phyloP scores from a whole-genome alignment of 257 asterid species.

The Thymus mandschuricus region DNA sequence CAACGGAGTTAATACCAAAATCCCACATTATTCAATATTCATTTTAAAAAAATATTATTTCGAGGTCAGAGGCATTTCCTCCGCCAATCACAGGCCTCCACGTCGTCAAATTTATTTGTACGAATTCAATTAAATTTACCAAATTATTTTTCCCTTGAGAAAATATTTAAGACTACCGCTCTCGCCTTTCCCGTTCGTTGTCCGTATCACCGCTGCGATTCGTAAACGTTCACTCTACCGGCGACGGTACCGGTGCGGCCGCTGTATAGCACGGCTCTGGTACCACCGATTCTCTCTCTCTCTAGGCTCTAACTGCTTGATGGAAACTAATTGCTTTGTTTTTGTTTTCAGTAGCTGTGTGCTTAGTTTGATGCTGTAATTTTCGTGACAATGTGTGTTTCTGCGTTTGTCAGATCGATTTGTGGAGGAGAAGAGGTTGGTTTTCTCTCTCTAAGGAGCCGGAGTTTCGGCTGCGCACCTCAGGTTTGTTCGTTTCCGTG shows the following conservation, averaged over 20 bases:
- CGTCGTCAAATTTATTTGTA: slow-evolving; percentile 1
- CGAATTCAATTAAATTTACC: neutral
- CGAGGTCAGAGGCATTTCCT: slow-evolving; percentile 25
- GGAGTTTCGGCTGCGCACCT: slow-evolving; percentile 35
- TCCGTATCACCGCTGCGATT: slow-evolving; percentile 23
- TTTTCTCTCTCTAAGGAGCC: slow-evolving; percentile 29
- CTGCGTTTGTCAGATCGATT: slow-evolving; percentile 36
- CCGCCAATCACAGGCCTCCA: slow-evolving; percentile 26
- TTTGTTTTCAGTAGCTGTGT: neutral
- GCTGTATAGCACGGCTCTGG: slow-evolving; percentile 26
- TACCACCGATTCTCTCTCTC: neutral
- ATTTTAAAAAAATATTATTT: neutral
- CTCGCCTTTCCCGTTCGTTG: neutral
- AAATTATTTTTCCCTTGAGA: neutral
- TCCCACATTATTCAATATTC: neutral
- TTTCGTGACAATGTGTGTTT: slow-evolving; percentile 14
- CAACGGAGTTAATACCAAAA: neutral
- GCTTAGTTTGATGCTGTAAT: slow-evolving; percentile 23
- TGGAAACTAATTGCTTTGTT: neutral
- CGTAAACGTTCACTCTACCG: slow-evolving; percentile 23
- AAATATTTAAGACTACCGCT: neutral
- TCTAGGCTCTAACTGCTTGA: slow-evolving; percentile 10
- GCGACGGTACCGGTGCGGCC: slow-evolving; percentile 17
- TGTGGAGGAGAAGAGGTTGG: slow-evolving; percentile 36
- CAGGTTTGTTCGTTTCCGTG: slow-evolving; percentile 28